Conservation (phyloP, 257 asterid species). For the Leptodermis oblonga region DNA sequence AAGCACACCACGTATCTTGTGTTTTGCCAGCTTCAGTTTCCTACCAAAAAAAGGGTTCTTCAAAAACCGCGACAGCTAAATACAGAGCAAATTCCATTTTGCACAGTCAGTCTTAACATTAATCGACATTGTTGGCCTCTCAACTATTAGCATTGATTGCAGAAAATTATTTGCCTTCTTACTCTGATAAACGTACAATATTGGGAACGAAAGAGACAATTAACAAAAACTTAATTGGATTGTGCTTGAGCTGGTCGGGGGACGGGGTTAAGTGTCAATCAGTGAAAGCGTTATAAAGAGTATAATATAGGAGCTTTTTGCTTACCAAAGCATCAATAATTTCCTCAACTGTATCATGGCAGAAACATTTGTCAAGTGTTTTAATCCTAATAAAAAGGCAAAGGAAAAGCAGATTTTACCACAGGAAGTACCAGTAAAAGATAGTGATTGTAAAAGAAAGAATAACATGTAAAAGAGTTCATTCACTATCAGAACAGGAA, state of each 20-base stretch:
- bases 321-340: slow-evolving; percentile 84
- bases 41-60: slow-evolving; percentile 28
- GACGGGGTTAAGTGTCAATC: neutral
- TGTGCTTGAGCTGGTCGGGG: neutral
- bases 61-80: neutral
- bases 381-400: slow-evolving; percentile 50
- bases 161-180: neutral
- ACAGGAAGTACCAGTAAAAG: neutral
- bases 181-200: neutral
- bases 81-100: neutral
- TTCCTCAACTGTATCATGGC: slow-evolving; percentile 88
- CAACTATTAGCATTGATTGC: neutral
- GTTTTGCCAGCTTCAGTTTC: slow-evolving; percentile 71
- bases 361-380: slow-evolving; percentile 74
- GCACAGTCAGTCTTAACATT: neutral
- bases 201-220: neutral
- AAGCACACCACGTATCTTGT: slow-evolving; percentile 59
- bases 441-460: neutral
- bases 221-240: neutral
- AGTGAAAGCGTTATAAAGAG: neutral
- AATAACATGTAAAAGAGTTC: neutral
- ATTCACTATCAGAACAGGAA: neutral
- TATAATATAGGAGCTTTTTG: neutral
- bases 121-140: neutral
- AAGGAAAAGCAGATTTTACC: slow-evolving; percentile 13